Evolutionary conservation across 441 rosid species (phyloP).

Genomic region (Eutrema salsugineum): DNA sequence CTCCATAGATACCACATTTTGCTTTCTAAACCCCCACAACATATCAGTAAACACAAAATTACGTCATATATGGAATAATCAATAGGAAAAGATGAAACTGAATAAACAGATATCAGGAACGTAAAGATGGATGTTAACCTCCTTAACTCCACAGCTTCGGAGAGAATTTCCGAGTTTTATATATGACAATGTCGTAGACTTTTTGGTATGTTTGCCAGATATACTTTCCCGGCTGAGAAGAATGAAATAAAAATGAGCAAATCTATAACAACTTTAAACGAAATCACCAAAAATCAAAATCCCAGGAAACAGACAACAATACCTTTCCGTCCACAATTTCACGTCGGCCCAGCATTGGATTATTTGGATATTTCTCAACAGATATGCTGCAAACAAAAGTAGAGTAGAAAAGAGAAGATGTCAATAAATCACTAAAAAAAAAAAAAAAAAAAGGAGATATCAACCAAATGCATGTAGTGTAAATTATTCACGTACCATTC

Average conservation of each 20-base stretch:
- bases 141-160: constrained; percentile 66
- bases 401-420: no score
- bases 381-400: constrained; percentile 43
- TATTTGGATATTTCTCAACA: constrained; percentile 74
- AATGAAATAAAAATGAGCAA: neutral
- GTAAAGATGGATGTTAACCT: constrained; percentile 39
- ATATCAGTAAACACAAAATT: neutral
- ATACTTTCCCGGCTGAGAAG: constrained; percentile 69
- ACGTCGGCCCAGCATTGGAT: constrained; percentile 81
- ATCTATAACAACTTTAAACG: neutral
- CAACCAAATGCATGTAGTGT: no score
- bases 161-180: constrained; percentile 81
- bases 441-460: no score
- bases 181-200: constrained; percentile 74
- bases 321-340: constrained; percentile 78
- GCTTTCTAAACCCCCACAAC: constrained; percentile 52
- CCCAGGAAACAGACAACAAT: neutral
- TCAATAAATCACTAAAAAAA: no score
- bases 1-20: constrained; percentile 93
- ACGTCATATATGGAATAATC: neutral
- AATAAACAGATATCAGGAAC: neutral
- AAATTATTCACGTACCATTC: no score
- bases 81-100: neutral
- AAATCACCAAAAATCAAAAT: neutral
- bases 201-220: constrained; percentile 79